Percentiles rank a stretch among this genome's conserved stretches.
Conservation (phyloP, 1,284 basidiomycete genomes). For the Bondarzewia mesenterica region DNA sequence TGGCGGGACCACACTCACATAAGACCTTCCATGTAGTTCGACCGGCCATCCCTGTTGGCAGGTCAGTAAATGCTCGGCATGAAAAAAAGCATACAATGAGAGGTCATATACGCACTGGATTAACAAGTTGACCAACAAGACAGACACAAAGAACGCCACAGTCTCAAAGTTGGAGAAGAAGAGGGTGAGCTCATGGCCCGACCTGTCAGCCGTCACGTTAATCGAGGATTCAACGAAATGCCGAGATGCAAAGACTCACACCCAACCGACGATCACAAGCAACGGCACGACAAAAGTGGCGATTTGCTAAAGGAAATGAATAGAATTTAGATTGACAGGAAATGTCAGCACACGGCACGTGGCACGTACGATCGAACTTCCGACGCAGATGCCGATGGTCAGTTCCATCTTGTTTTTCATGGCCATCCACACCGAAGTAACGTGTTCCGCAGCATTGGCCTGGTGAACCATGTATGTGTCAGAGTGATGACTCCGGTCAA, state of each 20-base stretch:
- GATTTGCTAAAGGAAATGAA: constrained; percentile 56
- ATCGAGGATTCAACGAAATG: no score
- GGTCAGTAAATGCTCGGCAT: not conserved
- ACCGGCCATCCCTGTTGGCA: constrained; percentile 61
- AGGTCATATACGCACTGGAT: constrained; percentile 46
- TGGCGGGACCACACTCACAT: constrained; percentile 60
- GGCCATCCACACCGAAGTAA: constrained; percentile 88
- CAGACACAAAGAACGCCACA: constrained; percentile 77
- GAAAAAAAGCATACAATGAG: not conserved
- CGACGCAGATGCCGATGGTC: constrained; percentile 84
- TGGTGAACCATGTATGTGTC: constrained; percentile 16
- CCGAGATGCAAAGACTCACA: no score
- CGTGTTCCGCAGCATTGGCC: constrained; percentile 76
- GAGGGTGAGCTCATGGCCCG: constrained; percentile 66
- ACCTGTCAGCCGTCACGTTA: no score
- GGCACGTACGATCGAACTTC: constrained; percentile 69
- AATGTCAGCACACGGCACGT: not conserved
- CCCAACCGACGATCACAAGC: constrained; percentile 79
- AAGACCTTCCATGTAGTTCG: constrained; percentile 84
- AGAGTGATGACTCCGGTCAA: not conserved
- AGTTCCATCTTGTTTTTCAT: constrained; percentile 83
- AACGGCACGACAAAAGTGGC: constrained; percentile 82
- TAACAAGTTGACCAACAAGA: constrained; percentile 75
- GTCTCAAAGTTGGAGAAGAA: constrained; percentile 85
- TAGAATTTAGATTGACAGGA: not conserved